Conservation (phyloP, 257 asterid genomes). For the Solanum clarkiae region DNA sequence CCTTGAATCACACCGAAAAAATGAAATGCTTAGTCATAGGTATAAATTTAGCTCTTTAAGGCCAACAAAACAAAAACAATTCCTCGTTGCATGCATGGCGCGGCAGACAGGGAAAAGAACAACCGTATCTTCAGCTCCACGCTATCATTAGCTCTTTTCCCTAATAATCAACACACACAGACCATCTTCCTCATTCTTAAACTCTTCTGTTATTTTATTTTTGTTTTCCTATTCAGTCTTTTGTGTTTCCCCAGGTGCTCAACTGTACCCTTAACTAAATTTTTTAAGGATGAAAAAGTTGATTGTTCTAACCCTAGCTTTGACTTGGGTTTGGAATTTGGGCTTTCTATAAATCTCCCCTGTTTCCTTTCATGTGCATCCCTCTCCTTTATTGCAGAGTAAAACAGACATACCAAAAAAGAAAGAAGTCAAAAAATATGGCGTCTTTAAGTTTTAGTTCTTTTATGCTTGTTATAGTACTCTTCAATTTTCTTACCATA, state of each 20-base stretch:
- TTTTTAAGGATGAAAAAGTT: not conserved
- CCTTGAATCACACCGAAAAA: not conserved
- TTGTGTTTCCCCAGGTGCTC: constrained; percentile 28
- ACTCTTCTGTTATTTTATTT: not conserved
- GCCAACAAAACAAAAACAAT: constrained; percentile 8
- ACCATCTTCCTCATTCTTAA: constrained; percentile 9
- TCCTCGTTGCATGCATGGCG: constrained; percentile 63
- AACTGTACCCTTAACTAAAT: not conserved
- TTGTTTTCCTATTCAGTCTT: not conserved
- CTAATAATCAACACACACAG: constrained; percentile 2
- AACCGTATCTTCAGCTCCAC: constrained; percentile 20
- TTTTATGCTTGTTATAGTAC: constrained; percentile 7
- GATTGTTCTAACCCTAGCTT: constrained; percentile 32
- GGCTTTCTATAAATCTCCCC: constrained; percentile 17
- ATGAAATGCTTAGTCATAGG: not conserved
- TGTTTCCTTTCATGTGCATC: not conserved
- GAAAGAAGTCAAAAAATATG: constrained; percentile 1
- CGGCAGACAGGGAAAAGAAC: constrained; percentile 39
- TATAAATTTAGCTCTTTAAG: not conserved
- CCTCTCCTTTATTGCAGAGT: constrained; percentile 1
- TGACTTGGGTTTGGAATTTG: constrained; percentile 42
- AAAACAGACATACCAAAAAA: not conserved
- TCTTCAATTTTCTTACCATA: constrained; percentile 10
- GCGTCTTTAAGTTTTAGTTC: constrained; percentile 2
- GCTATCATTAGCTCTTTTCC: constrained; percentile 7